Evolutionary conservation across 768 basidiomycete genomes (phyloP).

Genomic region (Saitozyma sp.): DNA sequence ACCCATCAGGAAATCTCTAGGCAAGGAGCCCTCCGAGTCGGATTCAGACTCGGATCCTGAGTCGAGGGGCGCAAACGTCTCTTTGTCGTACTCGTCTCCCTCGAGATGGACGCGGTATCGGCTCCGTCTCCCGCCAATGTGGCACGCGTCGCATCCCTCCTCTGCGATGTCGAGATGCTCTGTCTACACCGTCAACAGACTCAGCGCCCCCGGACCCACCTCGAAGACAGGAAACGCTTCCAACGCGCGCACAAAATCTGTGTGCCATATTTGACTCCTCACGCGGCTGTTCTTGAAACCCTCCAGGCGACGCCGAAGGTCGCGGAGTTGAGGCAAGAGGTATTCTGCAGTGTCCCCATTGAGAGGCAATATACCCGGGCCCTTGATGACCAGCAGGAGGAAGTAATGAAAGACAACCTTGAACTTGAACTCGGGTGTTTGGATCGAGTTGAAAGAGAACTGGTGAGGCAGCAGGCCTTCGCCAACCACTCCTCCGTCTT

Average conservation of each 20-base stretch:
- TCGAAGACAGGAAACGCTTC: slow-evolving; percentile 69
- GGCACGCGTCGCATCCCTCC: slow-evolving; percentile 78
- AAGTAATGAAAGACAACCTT: slow-evolving; percentile 85
- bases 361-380: slow-evolving; percentile 32
- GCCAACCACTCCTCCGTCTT: slow-evolving; percentile 48
- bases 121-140: slow-evolving; percentile 69
- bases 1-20: slow-evolving; percentile 30
- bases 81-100: slow-evolving; percentile 69
- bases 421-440: slow-evolving; percentile 70
- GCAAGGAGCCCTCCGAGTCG: slow-evolving; percentile 14
- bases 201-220: slow-evolving; percentile 43
- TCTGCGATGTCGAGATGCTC: slow-evolving; percentile 60
- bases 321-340: slow-evolving; percentile 35
- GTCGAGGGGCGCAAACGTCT: slow-evolving; percentile 61
- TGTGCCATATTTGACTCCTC: slow-evolving; percentile 79
- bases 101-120: slow-evolving; percentile 64
- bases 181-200: slow-evolving; percentile 7
- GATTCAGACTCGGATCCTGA: slow-evolving; percentile 57
- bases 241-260: slow-evolving; percentile 66
- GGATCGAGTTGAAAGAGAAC: slow-evolving; percentile 52
- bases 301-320: slow-evolving; percentile 56
- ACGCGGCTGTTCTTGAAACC: slow-evolving; percentile 75
- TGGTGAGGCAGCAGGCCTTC: slow-evolving; percentile 52
- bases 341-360: slow-evolving; percentile 29
- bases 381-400: slow-evolving; percentile 70